phyloP scores from a whole-genome alignment of 169 alveolate species.

The Cyclospora cayetanensis region DNA sequence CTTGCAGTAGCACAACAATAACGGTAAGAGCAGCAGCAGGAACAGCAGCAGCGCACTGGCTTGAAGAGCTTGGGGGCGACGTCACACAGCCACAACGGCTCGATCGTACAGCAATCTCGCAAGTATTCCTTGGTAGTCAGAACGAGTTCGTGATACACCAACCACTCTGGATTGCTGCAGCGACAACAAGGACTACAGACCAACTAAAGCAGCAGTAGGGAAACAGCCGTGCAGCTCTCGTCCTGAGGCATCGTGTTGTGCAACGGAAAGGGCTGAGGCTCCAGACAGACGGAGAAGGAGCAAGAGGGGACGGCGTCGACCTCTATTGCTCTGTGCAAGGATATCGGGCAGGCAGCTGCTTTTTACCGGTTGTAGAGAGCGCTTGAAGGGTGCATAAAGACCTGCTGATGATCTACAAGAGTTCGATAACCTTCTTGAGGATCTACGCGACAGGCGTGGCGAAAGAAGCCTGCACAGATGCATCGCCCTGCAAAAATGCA shows the following conservation, averaged over 20 bases:
- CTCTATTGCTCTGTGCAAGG: neutral
- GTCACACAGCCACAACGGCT: constrained; percentile 98
- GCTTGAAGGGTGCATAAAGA: constrained; percentile 98
- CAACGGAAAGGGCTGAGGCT: too few relatives aligned
- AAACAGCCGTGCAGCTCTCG: too few relatives aligned
- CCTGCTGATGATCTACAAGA: constrained; percentile 95
- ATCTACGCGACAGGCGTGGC: constrained; percentile 96
- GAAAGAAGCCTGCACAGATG: constrained; percentile 98
- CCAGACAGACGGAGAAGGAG: neutral
- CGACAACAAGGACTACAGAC: neutral
- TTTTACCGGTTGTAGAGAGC: constrained; percentile 91
- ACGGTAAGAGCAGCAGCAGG: constrained; percentile 1
- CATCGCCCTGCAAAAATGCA: constrained; percentile 61
- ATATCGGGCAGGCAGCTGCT: neutral
- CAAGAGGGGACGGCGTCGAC: neutral
- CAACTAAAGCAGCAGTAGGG: too few relatives aligned
- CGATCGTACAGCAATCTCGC: constrained; percentile 96
- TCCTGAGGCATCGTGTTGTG: too few relatives aligned
- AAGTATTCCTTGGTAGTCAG: constrained; percentile 98
- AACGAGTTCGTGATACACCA: constrained; percentile 98
- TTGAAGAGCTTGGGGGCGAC: constrained; percentile 98
- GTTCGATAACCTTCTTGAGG: constrained; percentile 98
- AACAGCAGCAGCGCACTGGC: constrained; percentile 70
- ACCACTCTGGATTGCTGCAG: constrained; percentile 96
- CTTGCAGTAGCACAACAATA: too few relatives aligned